phyloP scores from a whole-genome alignment of 192 early-diverging fungal species.

The Coemansia brasiliensis region DNA sequence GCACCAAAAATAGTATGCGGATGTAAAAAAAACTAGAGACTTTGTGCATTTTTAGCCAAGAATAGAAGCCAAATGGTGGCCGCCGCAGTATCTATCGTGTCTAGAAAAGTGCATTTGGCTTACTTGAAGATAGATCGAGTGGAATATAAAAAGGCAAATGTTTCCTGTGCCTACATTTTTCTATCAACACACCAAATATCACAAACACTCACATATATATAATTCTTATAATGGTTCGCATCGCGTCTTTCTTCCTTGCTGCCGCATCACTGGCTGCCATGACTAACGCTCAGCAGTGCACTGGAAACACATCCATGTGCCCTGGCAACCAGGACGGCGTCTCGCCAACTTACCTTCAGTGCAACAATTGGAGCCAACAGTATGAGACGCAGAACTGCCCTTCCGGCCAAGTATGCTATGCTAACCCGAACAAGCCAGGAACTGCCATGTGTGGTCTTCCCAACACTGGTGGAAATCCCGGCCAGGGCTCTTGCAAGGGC shows the following conservation, averaged over 20 bases:
- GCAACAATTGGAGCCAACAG: conserved; percentile 36
- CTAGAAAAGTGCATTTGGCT: background rate
- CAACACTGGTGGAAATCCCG: conserved; percentile 34
- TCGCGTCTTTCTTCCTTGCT: conserved; percentile 22
- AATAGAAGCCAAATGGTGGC: conserved; percentile 3
- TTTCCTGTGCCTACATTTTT: conserved; percentile 1
- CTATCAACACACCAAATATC: background rate
- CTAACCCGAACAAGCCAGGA: conserved; percentile 44
- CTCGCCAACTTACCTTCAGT: conserved; percentile 54
- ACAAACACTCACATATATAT: background rate
- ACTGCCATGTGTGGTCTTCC: conserved; percentile 49
- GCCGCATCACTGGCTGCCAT: conserved; percentile 23
- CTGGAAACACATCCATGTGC: conserved; percentile 47
- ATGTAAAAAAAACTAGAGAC: background rate
- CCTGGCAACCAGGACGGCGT: conserved; percentile 49
- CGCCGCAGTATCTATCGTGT: background rate
- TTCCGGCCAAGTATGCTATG: conserved; percentile 52
- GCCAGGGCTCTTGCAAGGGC: conserved; percentile 35
- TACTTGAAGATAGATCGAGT: background rate
- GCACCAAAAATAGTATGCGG: conserved; percentile 15
- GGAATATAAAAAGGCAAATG: conserved; percentile 10
- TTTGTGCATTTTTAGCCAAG: background rate
- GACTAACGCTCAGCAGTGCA: conserved; percentile 36
- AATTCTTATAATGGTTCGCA: conserved; percentile 30
- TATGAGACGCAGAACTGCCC: conserved; percentile 35